Evolutionary conservation across 805 yeast species (phyloP), one percentile per base, ranked within the genome.

Genomic region (Naumovozyma castellii): DNA sequence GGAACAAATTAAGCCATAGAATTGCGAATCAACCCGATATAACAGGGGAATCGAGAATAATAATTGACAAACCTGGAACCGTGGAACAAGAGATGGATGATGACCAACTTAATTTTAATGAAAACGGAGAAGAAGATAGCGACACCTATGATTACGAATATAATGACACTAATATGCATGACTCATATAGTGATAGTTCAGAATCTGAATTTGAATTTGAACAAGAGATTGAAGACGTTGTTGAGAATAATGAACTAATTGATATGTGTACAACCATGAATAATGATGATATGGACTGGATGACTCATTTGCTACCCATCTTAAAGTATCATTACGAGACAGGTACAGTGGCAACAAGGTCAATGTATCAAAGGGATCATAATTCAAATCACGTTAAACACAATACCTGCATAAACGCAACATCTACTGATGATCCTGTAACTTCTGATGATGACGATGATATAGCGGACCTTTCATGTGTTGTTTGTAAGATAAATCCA

Each of bases 401-500:
- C n/a, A n/a, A n/a, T n/a, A n/a, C n/a, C n/a, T n/a, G n/a, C n/a
- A n/a, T n/a, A n/a, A n/a, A n/a, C n/a, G n/a, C n/a, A n/a, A n/a
- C n/a, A n/a, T n/a, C n/a, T n/a, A n/a, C n/a, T n/a, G n/a, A n/a
- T n/a, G n/a, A n/a, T n/a, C n/a, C n/a, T n/a, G 27, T 22, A 22
- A 22, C 9, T 22, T 6, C 6, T 6, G 27, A 22, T 5, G 39
- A 41, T n/a, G 44, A 22, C 6, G 35, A 18, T 28, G 34, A 36
- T 9, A 18, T 14, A 17, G 51, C 61, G 3, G 56, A 65, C 25
- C 48, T 75, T 5, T 66, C 68, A 6, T 87, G 97, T 61, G 95
- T 84, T 6, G 81, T 87, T 3, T 87, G 96, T 57, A 94, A 83
- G 50, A 69, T 72, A 5, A 77, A 80, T 42, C 73, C 76, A 4